Percentiles rank a stretch among this genome's conserved stretches.
Evolutionary conservation across 2,329 filamentous ascomycete species (phyloP).

Genomic region (Colletotrichum tamarilloi): DNA sequence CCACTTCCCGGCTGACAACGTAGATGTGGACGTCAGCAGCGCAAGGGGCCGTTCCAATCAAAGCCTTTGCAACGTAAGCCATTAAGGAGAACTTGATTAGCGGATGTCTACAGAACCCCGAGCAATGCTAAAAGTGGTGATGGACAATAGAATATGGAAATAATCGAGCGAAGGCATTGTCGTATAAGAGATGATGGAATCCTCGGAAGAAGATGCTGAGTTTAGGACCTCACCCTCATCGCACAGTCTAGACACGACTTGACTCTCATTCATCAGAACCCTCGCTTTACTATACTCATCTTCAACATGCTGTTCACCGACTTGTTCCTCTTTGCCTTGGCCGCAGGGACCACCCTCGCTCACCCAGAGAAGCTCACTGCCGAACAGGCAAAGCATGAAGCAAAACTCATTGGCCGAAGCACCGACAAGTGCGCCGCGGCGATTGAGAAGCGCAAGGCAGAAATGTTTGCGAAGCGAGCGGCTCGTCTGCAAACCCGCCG

Average conservation of each 20-base stretch:
- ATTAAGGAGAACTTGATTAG: neutral
- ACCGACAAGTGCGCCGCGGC: slow-evolving; percentile 58
- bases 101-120: neutral
- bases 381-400: slow-evolving; percentile 61
- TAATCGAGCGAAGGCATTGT: neutral
- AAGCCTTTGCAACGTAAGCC: neutral
- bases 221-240: neutral
- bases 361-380: slow-evolving; percentile 61
- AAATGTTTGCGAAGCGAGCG: slow-evolving; percentile 44
- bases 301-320: neutral
- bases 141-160: neutral
- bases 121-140: neutral
- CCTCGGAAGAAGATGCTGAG: neutral
- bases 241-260: neutral
- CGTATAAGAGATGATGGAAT: neutral
- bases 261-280: neutral
- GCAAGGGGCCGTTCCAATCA: neutral
- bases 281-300: neutral
- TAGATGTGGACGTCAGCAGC: neutral
- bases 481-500: neutral
- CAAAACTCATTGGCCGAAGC: slow-evolving; percentile 52
- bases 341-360: slow-evolving; percentile 38
- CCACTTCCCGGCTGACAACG: neutral
- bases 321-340: neutral
- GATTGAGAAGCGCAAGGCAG: slow-evolving; percentile 55